A percentile compares a stretch with the other conserved stretches of the same genome.
Conservation (phyloP, 371 early-diverging fungal species). For the Actinomucor elegans region DNA sequence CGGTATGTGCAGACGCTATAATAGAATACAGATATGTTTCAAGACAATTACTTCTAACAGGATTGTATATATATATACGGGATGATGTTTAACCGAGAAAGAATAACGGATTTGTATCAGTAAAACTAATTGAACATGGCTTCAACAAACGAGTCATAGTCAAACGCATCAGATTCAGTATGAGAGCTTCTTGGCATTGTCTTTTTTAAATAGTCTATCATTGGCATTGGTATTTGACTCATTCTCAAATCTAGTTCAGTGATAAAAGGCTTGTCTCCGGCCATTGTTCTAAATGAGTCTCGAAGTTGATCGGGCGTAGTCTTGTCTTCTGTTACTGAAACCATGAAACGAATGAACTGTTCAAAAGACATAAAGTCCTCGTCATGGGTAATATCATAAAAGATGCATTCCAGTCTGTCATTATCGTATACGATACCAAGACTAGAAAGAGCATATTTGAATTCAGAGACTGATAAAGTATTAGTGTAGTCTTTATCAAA, state of each 20-base stretch:
- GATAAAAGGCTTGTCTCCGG: constrained; percentile 81
- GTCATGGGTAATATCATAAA: constrained; percentile 63
- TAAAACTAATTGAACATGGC: constrained; percentile 64
- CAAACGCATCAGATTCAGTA: constrained; percentile 57
- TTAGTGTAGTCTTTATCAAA: constrained; percentile 86
- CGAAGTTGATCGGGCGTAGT: constrained; percentile 85
- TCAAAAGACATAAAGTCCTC: constrained; percentile 75
- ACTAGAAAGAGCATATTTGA: constrained; percentile 84
- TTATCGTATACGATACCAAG: constrained; percentile 82
- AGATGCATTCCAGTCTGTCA: constrained; percentile 69
- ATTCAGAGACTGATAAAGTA: constrained; percentile 75
- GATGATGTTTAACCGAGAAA: too few relatives aligned
- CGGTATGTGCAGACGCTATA: too few relatives aligned
- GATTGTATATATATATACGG: too few relatives aligned
- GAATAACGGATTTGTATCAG: too few relatives aligned
- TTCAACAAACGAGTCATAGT: constrained; percentile 70
- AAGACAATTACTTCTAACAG: too few relatives aligned
- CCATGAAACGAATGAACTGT: constrained; percentile 87
- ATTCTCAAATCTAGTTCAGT: constrained; percentile 72
- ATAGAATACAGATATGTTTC: too few relatives aligned
- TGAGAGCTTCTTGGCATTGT: constrained; percentile 65
- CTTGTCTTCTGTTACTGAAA: constrained; percentile 87
- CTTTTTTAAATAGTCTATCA: constrained; percentile 71
- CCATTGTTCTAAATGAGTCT: constrained; percentile 84
- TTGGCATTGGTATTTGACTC: constrained; percentile 64